Evolutionary conservation across 2,329 filamentous ascomycete genomes (phyloP).

Genomic region (Aspergillus brasiliensis): DNA sequence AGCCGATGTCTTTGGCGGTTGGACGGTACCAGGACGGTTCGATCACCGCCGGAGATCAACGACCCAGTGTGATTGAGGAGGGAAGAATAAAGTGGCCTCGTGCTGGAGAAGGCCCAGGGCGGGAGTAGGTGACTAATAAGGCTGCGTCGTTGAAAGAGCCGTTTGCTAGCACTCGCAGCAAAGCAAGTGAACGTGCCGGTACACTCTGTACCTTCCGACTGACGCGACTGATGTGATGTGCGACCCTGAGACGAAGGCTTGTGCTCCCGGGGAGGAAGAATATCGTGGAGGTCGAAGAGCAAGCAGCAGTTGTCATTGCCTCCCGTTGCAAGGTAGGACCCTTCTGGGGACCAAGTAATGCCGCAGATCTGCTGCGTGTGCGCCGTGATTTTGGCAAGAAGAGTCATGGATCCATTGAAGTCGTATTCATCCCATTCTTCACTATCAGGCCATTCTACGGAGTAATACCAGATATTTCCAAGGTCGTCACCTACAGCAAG

Average conservation of each 20-base stretch:
- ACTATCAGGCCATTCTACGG: conserved; percentile 74
- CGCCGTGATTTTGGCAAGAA: conserved; percentile 74
- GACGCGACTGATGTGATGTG: conserved; percentile 13
- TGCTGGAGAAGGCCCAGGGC: conserved; percentile 27
- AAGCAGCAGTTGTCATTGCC: conserved; percentile 91
- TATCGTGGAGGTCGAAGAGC: conserved; percentile 70
- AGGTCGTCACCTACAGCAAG: conserved; percentile 82
- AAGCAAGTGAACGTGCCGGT: conserved; percentile 27
- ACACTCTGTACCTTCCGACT: conserved; percentile 15
- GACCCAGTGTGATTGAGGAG: conserved; percentile 30
- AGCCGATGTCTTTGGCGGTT: conserved; percentile 71
- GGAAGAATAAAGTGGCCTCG: conserved; percentile 19
- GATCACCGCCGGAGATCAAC: conserved; percentile 35
- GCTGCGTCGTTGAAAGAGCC: conserved; percentile 25
- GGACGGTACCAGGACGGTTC: conserved; percentile 53
- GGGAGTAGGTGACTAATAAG: conserved; percentile 30
- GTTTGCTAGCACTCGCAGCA: conserved; percentile 21
- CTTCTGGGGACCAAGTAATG: conserved; percentile 80
- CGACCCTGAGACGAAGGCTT: conserved; percentile 12
- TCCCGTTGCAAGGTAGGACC: conserved; percentile 77
- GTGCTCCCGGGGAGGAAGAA: conserved; percentile 41
- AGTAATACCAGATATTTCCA: conserved; percentile 84
- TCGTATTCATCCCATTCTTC: conserved; percentile 65
- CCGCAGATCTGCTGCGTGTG: conserved; percentile 93
- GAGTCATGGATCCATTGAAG: conserved; percentile 76